phyloP scores from a whole-genome alignment of 2,329 filamentous ascomycete genomes.

The Blastomyces parvus region DNA sequence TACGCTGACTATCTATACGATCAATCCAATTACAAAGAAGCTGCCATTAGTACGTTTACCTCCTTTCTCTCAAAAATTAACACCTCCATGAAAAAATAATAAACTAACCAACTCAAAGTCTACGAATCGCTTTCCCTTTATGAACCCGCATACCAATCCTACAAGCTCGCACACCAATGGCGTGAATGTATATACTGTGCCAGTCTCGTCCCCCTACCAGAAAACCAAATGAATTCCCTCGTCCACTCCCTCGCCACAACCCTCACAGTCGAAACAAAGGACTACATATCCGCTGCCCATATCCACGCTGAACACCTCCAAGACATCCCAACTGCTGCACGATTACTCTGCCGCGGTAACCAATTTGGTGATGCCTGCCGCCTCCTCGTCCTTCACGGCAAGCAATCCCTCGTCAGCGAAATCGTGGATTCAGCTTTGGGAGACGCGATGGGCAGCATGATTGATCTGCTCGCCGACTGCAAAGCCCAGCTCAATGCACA shows the following conservation, averaged over 20 bases:
- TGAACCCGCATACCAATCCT: conserved; percentile 65
- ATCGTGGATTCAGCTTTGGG: conserved; percentile 70
- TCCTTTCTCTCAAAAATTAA: background rate
- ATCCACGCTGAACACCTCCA: conserved; percentile 74
- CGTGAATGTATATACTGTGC: conserved; percentile 80
- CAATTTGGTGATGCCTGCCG: conserved; percentile 84
- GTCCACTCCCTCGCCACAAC: conserved; percentile 68
- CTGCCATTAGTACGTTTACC: conserved; percentile 53
- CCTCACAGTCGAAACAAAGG: conserved; percentile 66
- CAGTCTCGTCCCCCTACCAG: conserved; percentile 54
- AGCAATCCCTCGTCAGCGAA: conserved; percentile 53
- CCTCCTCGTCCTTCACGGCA: conserved; percentile 53
- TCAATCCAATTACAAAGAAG: conserved; percentile 70
- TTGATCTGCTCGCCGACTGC: conserved; percentile 90
- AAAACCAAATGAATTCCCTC: conserved; percentile 54
- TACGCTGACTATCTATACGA: conserved; percentile 71
- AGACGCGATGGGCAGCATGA: conserved; percentile 71
- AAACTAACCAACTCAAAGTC: conserved; percentile 34
- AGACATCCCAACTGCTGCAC: conserved; percentile 60
- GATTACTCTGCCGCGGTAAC: conserved; percentile 77
- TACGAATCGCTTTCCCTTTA: conserved; percentile 79
- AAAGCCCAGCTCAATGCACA: conserved; percentile 74
- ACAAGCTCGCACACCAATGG: conserved; percentile 79
- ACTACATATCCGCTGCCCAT: conserved; percentile 68
- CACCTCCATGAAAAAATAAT: background rate